Base-by-base conservation (phyloP, 306 rosid species). In the Hippophae gyantsensis region DNA sequence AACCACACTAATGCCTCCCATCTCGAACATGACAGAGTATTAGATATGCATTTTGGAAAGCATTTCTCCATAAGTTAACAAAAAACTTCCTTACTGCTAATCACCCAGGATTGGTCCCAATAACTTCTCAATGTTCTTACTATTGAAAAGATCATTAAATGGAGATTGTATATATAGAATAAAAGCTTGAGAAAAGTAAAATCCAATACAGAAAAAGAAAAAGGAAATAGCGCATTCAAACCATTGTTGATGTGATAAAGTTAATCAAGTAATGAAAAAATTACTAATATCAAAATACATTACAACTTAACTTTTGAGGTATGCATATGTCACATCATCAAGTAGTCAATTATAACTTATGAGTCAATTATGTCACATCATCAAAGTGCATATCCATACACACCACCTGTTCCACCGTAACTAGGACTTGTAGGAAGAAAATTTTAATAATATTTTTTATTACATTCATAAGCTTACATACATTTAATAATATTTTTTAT, bases 11-110 rank as follows among this genome's bases (percentile, higher is more conserved):
- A 87, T 96, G 11, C 95, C 96, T 52, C 88, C 88, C 92, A 27
- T 95, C 96, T 61, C 89, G 85, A 73, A 92, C 80, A 13, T 96
- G 99, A 73, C 99, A 92, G 55, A 92, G 86, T 52, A 82, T 72
- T 75, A 83, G 96, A 72, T 74, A 82, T 41, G 99, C 93, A 73
- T 92, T 96, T 62, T 80, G 90, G 72, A 92, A 88, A 66, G 99
- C 92, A 26, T 71, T 84, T 73, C 74, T 86, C 99, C 99, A 92
- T 3, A 85, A 76, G 75, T 64, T 72, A 54, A 92, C 63, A 49
- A 92, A 70, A 81, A 92, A 74, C 67, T 87, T 58, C 95, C 99
- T 75, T 85, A 96, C 72, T 75, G 77, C 70, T 82, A 88, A 81
- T 85, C 95, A 61, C 98, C 96, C 62, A 85, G 48, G 62, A 95